Conservation (phyloP, 371 early-diverging fungal species). For the Modicella reniformis region DNA sequence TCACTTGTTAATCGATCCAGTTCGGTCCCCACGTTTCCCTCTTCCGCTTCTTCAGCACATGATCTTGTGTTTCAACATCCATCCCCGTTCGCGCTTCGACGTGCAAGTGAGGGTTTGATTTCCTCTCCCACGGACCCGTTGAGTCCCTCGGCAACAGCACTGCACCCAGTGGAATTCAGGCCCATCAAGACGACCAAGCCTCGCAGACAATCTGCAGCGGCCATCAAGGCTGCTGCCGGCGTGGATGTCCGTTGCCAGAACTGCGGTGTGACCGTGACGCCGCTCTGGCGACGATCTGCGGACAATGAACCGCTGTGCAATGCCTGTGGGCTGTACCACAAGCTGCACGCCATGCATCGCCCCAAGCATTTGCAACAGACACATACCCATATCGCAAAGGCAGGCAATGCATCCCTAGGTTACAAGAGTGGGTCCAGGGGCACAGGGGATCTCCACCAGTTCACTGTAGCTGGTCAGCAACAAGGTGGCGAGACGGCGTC, state of each 20-base stretch:
- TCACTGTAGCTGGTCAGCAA: slow-evolving; percentile 4
- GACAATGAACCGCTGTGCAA: slow-evolving; percentile 91
- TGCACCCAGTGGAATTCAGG: slow-evolving; percentile 11
- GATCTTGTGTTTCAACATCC: background rate
- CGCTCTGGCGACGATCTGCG: slow-evolving; percentile 93
- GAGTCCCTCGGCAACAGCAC: background rate
- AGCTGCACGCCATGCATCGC: slow-evolving; percentile 80
- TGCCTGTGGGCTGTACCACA: slow-evolving; percentile 95
- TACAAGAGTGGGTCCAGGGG: background rate
- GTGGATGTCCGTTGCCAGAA: slow-evolving; percentile 75
- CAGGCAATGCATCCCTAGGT: background rate
- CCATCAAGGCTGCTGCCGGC: slow-evolving; percentile 47
- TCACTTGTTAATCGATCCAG: slow-evolving; percentile 8
- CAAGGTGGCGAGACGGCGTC: background rate
- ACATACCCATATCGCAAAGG: background rate
- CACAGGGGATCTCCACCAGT: background rate
- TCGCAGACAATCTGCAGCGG: slow-evolving; percentile 43
- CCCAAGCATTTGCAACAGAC: slow-evolving; percentile 59
- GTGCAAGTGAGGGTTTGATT: background rate
- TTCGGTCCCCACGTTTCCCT: slow-evolving; percentile 8
- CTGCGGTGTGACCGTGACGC: slow-evolving; percentile 90
- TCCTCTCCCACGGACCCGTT: background rate
- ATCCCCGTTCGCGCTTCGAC: background rate
- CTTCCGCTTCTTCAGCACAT: background rate
- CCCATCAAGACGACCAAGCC: slow-evolving; percentile 23